These are phyloP conservation scores for Omphalea diandra DNA, from an alignment of 441 rosid species.

Conservation along the genomic window DNA sequence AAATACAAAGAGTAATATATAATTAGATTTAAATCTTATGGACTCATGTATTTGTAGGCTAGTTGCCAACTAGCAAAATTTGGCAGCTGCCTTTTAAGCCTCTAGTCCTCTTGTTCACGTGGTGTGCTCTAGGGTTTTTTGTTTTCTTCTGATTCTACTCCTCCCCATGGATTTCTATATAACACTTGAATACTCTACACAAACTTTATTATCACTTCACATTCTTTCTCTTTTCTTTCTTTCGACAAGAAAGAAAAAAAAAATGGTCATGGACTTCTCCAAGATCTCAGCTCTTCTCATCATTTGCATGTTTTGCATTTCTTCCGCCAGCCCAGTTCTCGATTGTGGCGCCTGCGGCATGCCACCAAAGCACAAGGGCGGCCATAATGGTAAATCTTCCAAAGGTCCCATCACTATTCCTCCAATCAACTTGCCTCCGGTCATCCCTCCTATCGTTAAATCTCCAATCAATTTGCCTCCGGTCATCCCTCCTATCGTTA, in stretches of 20 bases:
- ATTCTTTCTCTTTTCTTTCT: not conserved
- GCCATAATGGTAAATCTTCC: conserved; percentile 21
- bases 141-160: conserved; percentile 23
- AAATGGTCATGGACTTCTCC: conserved; percentile 37
- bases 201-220: not conserved
- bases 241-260: not conserved
- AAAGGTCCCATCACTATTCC: conserved; percentile 26
- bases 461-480: conserved; percentile 6
- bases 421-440: conserved; percentile 13
- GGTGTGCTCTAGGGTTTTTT: conserved; percentile 37
- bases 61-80: conserved; percentile 57
- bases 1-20: too few species aligned
- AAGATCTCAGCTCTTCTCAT: conserved; percentile 51
- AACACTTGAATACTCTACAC: conserved; percentile 17
- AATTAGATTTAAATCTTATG: not conserved
- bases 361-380: conserved; percentile 24
- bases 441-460: conserved; percentile 21
- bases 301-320: conserved; percentile 48
- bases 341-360: conserved; percentile 45
- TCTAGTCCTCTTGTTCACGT: conserved; percentile 55
- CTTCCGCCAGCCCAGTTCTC: conserved; percentile 43
- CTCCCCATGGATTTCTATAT: conserved; percentile 36
- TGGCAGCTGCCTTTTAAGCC: conserved; percentile 38
- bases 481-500: conserved; percentile 26
- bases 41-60: conserved; percentile 21